Evolutionary conservation across 2,329 filamentous ascomycete species (phyloP), one percentile per base, ranked within the genome.

Genomic region (Alternaria consortialis): DNA sequence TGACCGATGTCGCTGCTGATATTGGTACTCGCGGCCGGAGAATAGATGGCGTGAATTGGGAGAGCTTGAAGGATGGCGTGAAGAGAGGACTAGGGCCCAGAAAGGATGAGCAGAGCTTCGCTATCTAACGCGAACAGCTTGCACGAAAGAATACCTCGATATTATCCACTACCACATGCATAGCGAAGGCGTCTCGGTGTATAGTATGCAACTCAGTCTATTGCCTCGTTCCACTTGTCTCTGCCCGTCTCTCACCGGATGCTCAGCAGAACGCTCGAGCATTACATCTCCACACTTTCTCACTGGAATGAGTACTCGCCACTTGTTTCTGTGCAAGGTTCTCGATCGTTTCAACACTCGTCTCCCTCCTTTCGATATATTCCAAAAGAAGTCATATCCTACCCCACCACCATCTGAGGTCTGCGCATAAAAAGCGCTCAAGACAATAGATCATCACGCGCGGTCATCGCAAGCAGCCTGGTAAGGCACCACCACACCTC

Each of bases 31-130:
- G 72, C n/a, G 83, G 84, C 7, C 79, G 79, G 61, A 82, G 80
- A 65, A 76, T 82, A 37, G 82, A 84, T 53, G 83, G 83, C 8
- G 69, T 86, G 40, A 84, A 82, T 57, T 87, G 85, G 85, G 83
- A 86, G 20, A 60, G 72, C 6, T 54, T 81, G 37, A 77, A 74
- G 67, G 71, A 75, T 53, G 78, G 77, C 2, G 59, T 81, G 2
- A 72, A 65, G 59, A 73, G 60, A 31, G 79, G 79, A 0, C 17
- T 80, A 15, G 79, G 79, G 3, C 71, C 75, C 6, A 73, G 79
- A 51, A 69, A 61, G 31, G 66, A 75, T 29, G 72, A 73, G 39
- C 59, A 69, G 39, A 53, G 53, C 9, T 67, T 74, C 43, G 31
- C 50, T 7, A 53, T 67, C 23, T 73, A 56, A 56, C 11, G 20